A percentile compares a stretch with the other conserved stretches of the same genome.
phyloP scores from a whole-genome alignment of 257 asterid species.

The Scutellaria minor region DNA sequence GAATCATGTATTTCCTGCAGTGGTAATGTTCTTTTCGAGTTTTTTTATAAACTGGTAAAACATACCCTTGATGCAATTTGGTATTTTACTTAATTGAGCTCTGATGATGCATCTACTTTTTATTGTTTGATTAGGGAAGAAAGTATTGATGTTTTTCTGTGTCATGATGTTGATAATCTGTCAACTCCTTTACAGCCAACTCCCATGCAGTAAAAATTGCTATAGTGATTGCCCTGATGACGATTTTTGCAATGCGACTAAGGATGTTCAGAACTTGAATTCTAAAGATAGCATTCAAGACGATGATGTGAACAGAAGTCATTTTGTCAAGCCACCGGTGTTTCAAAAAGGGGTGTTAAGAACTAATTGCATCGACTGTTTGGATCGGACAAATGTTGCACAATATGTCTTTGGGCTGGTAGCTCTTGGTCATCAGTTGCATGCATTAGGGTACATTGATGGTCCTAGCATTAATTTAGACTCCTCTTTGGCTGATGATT shows the following conservation, averaged over 20 bases:
- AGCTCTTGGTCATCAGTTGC: constrained; percentile 83
- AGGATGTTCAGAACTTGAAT: constrained; percentile 27
- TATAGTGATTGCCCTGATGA: constrained; percentile 44
- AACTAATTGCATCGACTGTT: constrained; percentile 96
- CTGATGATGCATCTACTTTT: not conserved
- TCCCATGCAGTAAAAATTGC: constrained; percentile 46
- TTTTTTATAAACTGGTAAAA: not conserved
- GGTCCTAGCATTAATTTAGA: constrained; percentile 55
- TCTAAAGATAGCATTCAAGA: constrained; percentile 31
- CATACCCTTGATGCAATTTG: constrained; percentile 5
- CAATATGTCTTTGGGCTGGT: constrained; percentile 89
- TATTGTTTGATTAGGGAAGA: not conserved
- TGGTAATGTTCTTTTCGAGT: not conserved
- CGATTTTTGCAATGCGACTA: constrained; percentile 35
- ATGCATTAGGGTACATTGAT: constrained; percentile 67
- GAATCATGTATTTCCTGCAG: too few relatives aligned
- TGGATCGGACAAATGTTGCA: constrained; percentile 98
- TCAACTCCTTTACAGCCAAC: constrained; percentile 40
- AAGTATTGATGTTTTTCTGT: not conserved
- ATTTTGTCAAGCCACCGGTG: constrained; percentile 47
- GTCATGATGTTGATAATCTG: constrained; percentile 13
- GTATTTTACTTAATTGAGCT: not conserved
- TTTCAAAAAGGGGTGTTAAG: constrained; percentile 87
- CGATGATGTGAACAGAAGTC: constrained; percentile 35
- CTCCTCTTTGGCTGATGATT: constrained; percentile 67